Evolutionary conservation across 306 rosid species (phyloP).

Genomic region (Glycine tomentella): DNA sequence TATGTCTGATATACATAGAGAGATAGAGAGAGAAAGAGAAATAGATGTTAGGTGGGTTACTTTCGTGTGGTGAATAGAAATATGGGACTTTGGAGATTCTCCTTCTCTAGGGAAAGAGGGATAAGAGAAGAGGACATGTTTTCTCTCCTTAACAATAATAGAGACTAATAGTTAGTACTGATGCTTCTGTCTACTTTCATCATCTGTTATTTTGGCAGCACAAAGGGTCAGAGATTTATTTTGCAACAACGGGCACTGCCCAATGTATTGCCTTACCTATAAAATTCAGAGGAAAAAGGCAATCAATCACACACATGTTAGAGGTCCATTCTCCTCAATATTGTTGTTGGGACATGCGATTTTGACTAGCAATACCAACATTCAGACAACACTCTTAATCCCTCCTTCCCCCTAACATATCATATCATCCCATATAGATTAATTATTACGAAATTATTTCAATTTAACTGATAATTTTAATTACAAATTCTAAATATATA

Average conservation of each 20-base stretch:
- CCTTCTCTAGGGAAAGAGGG: slow-evolving; percentile 55
- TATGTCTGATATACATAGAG: slow-evolving; percentile 43
- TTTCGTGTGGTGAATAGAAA: slow-evolving; percentile 35
- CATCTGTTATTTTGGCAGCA: slow-evolving; percentile 60
- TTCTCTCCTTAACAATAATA: slow-evolving; percentile 59
- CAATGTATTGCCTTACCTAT: slow-evolving; percentile 46
- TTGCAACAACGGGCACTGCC: slow-evolving; percentile 46
- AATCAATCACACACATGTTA: slow-evolving; percentile 37
- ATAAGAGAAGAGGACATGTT: slow-evolving; percentile 22
- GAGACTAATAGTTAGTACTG: slow-evolving; percentile 54
- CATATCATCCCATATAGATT: neutral
- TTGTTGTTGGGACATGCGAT: neutral
- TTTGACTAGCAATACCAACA: slow-evolving; percentile 21
- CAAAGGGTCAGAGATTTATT: slow-evolving; percentile 55
- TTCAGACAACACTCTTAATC: slow-evolving; percentile 14
- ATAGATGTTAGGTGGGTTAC: slow-evolving; percentile 51
- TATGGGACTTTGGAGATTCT: slow-evolving; percentile 53
- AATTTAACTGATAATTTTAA: too few species aligned
- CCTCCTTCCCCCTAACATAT: neutral
- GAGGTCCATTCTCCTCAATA: slow-evolving; percentile 34
- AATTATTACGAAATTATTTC: neutral
- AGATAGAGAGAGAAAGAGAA: slow-evolving; percentile 32
- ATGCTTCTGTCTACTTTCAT: slow-evolving; percentile 50
- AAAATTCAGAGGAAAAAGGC: slow-evolving; percentile 44
- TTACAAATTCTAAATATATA: too few species aligned